phyloP scores from a whole-genome alignment of 192 early-diverging fungal species.

The Gigaspora rosea region DNA sequence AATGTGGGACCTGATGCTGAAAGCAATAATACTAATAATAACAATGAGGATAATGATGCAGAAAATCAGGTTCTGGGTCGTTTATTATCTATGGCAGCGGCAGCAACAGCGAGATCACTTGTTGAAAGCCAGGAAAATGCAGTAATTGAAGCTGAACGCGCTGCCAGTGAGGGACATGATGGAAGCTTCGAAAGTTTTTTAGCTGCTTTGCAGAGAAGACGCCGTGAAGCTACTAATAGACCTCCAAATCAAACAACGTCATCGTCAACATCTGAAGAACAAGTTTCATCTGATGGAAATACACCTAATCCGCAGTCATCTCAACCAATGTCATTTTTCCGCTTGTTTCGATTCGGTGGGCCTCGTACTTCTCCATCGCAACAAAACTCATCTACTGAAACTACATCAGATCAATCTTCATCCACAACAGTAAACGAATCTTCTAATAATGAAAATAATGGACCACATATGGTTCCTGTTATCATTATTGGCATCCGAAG shows the following conservation, averaged over 20 bases:
- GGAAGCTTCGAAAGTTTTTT: constrained; percentile 26
- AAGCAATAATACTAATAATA: neutral
- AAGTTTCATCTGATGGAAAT: neutral
- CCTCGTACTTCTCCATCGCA: constrained; percentile 5
- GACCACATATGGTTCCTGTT: constrained; percentile 22
- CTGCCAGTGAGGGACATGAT: constrained; percentile 14
- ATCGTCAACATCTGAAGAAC: constrained; percentile 8
- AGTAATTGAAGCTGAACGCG: constrained; percentile 26
- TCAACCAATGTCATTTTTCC: constrained; percentile 16
- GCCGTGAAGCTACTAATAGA: constrained; percentile 15
- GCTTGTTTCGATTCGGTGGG: constrained; percentile 23
- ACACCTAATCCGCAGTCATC: constrained; percentile 1
- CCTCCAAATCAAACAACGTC: constrained; percentile 1
- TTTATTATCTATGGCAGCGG: constrained; percentile 14
- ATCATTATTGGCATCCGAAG: constrained; percentile 26
- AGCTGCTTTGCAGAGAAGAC: constrained; percentile 20
- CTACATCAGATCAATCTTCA: neutral
- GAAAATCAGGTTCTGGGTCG: neutral
- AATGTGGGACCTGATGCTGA: neutral
- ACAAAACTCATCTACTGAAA: neutral
- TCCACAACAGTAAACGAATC: neutral
- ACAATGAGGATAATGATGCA: constrained; percentile 7
- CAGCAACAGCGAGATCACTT: constrained; percentile 19
- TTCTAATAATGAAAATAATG: constrained; percentile 8
- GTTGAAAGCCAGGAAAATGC: constrained; percentile 25